phyloP scores from a whole-genome alignment of 2,329 filamentous ascomycete species.

The Diaporthe longicolla region DNA sequence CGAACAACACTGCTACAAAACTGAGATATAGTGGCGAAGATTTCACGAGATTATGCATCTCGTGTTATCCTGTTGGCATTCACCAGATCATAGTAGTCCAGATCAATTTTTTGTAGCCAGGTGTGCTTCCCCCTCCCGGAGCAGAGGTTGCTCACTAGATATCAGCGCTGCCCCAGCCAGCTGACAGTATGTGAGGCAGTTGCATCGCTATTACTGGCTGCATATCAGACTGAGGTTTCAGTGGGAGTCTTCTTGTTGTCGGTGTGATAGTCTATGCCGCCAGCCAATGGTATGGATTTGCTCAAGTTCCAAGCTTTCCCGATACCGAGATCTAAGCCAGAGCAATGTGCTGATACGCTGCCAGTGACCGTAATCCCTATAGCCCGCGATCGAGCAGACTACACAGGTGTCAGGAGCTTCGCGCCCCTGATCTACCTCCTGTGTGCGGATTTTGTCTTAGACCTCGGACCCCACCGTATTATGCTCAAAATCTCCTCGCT shows the following conservation, averaged over 20 bases:
- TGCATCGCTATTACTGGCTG: not conserved
- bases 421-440: not conserved
- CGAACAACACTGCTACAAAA: not conserved
- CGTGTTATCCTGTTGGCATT: not conserved
- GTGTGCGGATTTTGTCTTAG: not conserved
- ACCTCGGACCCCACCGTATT: no score
- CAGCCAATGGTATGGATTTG: not conserved
- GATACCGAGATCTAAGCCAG: not conserved
- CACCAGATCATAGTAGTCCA: not conserved
- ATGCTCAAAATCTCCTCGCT: not conserved
- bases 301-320: not conserved
- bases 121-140: no score
- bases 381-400: not conserved
- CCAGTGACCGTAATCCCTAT: no score
- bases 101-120: not conserved
- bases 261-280: not conserved
- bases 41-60: not conserved
- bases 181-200: not conserved
- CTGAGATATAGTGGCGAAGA: not conserved
- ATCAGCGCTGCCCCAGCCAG: not conserved
- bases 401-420: no score
- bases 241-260: not conserved
- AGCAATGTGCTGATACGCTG: not conserved
- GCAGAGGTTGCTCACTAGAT: no score
- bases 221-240: conserved; percentile 22